Conservation (phyloP, 768 basidiomycete species). For the Termitomyces sp. region DNA sequence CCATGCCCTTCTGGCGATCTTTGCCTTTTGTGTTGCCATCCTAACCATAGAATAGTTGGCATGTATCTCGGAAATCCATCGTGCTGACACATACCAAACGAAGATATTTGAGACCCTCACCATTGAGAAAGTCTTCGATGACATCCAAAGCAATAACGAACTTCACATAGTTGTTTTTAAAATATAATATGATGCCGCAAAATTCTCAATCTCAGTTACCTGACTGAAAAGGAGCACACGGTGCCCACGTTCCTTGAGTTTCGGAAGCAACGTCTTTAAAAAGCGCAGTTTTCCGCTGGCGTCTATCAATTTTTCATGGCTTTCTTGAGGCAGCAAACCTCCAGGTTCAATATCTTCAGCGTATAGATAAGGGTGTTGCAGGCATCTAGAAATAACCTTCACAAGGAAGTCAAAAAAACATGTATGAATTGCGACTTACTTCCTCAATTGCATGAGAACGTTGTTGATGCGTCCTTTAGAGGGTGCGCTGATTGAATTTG, state of each 20-base stretch:
- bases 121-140: slow-evolving; percentile 82
- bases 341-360: slow-evolving; percentile 74
- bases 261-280: slow-evolving; percentile 72
- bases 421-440: slow-evolving; percentile 42
- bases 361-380: slow-evolving; percentile 90
- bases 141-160: slow-evolving; percentile 85
- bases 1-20: slow-evolving; percentile 91
- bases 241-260: slow-evolving; percentile 80
- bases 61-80: background rate
- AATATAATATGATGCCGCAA: background rate
- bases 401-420: background rate
- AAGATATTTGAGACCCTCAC: slow-evolving; percentile 75
- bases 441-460: slow-evolving; percentile 82
- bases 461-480: slow-evolving; percentile 67
- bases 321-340: slow-evolving; percentile 47
- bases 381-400: slow-evolving; percentile 44
- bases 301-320: slow-evolving; percentile 75
- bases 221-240: slow-evolving; percentile 91
- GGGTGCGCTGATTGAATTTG: slow-evolving; percentile 23
- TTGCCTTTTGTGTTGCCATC: slow-evolving; percentile 86
- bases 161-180: slow-evolving; percentile 30
- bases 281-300: slow-evolving; percentile 84
- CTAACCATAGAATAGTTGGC: slow-evolving; percentile 30
- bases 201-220: slow-evolving; percentile 32
- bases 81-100: slow-evolving; percentile 53